Evolutionary conservation across 768 basidiomycete species (phyloP).

Genomic region (Clitopilus hobsonii): DNA sequence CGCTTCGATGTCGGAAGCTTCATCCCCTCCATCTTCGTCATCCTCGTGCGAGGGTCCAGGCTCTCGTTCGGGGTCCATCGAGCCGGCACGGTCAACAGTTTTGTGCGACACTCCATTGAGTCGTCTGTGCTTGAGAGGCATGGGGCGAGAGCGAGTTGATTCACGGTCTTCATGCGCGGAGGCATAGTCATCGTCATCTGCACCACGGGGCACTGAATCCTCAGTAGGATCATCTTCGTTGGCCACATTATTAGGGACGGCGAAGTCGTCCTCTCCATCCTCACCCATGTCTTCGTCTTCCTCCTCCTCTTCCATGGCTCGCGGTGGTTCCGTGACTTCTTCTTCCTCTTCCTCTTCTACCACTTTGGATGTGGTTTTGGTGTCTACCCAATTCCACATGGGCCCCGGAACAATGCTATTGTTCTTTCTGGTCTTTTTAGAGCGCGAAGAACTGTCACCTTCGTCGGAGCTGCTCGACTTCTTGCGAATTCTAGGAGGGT

Average conservation of each 20-base stretch:
- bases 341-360: constrained; percentile 52
- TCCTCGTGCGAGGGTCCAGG: constrained; percentile 2
- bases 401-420: constrained; percentile 69
- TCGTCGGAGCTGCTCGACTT: constrained; percentile 8
- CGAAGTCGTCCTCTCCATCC: constrained; percentile 28
- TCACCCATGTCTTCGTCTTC: constrained; percentile 34
- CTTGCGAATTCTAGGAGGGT: constrained; percentile 16
- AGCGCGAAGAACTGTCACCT: constrained; percentile 15
- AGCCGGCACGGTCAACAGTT: constrained; percentile 7
- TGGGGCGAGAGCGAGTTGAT: constrained; percentile 3
- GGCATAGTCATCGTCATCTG: constrained; percentile 10
- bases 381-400: constrained; percentile 86
- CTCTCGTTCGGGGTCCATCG: background rate
- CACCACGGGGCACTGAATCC: constrained; percentile 13
- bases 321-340: constrained; percentile 39
- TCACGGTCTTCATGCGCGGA: constrained; percentile 11
- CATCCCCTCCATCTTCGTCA: constrained; percentile 12
- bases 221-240: constrained; percentile 7
- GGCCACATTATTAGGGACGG: constrained; percentile 4
- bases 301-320: constrained; percentile 63
- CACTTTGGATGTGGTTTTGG: constrained; percentile 29
- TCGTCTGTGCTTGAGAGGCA: constrained; percentile 10
- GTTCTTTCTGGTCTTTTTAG: constrained; percentile 19
- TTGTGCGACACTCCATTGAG: constrained; percentile 3
- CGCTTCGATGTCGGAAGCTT: constrained; percentile 10